Base-by-base conservation (phyloP, 495 filamentous ascomycete genomes). In the Podospora bellae-mahoneyi region DNA sequence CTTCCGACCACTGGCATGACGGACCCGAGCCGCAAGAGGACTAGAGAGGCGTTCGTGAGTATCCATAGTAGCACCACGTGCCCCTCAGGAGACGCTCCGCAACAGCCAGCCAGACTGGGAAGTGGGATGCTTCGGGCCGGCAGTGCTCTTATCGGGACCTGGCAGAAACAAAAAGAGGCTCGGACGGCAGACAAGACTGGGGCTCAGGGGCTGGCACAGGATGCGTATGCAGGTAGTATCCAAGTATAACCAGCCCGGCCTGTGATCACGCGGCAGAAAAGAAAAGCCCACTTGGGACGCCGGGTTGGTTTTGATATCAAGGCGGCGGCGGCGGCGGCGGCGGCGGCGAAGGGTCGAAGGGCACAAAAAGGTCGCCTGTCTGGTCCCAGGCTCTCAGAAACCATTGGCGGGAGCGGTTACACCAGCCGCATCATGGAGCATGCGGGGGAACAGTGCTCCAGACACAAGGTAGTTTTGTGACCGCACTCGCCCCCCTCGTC, bases 121-220 rank as follows among this genome's bases (percentile, higher is more conserved):
- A 63, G 61, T 53, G 48, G 59, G 28, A 39, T 70, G 48, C 39
- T 62, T 66, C 62, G 69, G 69, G 34, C 69, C 69, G 65, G 66
- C 57, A 27, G 44, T 54, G 7, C 48, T 63, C 18, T 57, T 70
- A 28, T 61, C 66, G 66, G 66, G 66, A 13, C 66, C 69, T 68
- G 69, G 54, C 69, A 71, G 55, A 23, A 68, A 66, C 44, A 32
- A 48, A 53, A 34, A 6, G 23, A 48, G 56, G 32, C 28, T 39
- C 54, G 27, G 57, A 53, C 60, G 59, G 59, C 62, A 62, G 34
- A 32, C 23, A 44, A 28, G 23, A 48, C 39, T 48, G 2, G 15
- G n/a, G n/a, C 61, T 19, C 28, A 39, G 23, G 27, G 26, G 26
- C 30, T 34, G 7, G 30, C 30, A 30, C 60, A n/a, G 60, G 7